Percentiles rank a stretch among this genome's conserved stretches.
These are phyloP conservation scores for Luffa acutangula DNA, from an alignment of 306 rosid species.

Conservation along the genomic window DNA sequence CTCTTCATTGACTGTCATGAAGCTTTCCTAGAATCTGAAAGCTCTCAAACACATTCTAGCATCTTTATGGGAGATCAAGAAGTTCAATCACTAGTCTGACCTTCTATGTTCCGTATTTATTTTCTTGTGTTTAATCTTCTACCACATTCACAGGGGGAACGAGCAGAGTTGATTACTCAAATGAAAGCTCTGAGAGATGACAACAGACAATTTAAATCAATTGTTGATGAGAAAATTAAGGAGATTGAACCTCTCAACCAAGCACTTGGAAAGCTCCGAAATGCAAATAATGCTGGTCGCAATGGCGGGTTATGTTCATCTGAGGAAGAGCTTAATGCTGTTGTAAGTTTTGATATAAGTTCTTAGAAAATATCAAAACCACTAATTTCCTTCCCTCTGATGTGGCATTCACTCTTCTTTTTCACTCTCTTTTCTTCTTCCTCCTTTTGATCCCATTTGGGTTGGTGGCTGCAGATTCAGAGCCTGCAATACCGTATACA, in stretches of 20 bases:
- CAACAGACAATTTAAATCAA: slow-evolving; percentile 45
- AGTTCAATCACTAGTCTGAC: neutral
- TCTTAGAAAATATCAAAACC: slow-evolving; percentile 12
- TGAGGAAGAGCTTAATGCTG: slow-evolving; percentile 73
- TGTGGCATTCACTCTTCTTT: neutral
- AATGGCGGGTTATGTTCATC: slow-evolving; percentile 71
- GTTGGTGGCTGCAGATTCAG: slow-evolving; percentile 49
- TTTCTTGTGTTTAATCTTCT: slow-evolving; percentile 1
- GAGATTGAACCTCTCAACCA: slow-evolving; percentile 83
- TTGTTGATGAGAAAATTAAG: slow-evolving; percentile 66
- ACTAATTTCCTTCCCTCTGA: neutral
- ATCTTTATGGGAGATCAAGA: neutral
- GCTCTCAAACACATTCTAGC: neutral
- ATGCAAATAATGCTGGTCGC: slow-evolving; percentile 45
- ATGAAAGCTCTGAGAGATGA: slow-evolving; percentile 63
- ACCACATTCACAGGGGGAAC: slow-evolving; percentile 42
- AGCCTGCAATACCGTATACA: slow-evolving; percentile 77
- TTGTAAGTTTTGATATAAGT: slow-evolving; percentile 33
- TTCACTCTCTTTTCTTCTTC: neutral
- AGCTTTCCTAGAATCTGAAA: neutral
- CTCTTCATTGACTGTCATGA: neutral
- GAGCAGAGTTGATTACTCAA: slow-evolving; percentile 68
- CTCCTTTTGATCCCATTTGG: slow-evolving; percentile 8
- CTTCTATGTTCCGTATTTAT: neutral
- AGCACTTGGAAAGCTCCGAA: slow-evolving; percentile 87